Evolutionary conservation across 306 rosid genomes (phyloP).

Genomic region (Psophocarpus tetragonolobus): DNA sequence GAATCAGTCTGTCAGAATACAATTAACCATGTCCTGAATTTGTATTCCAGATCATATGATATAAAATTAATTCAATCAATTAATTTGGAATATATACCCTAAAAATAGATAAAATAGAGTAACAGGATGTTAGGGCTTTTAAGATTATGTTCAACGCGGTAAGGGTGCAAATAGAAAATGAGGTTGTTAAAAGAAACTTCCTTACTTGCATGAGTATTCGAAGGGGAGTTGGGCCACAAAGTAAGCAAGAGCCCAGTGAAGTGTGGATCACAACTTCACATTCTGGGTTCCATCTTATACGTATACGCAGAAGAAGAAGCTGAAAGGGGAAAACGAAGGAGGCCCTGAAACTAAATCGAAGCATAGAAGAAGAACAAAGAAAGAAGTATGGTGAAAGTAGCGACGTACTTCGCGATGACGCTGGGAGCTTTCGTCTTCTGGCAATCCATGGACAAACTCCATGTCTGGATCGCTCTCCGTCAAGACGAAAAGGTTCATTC

Average conservation of each 20-base stretch:
- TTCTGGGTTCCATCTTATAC: not conserved
- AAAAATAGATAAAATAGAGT: too few relatives aligned
- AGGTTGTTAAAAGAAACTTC: too few relatives aligned
- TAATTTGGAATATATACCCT: too few relatives aligned
- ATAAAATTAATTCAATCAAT: too few relatives aligned
- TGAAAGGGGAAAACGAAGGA: not conserved
- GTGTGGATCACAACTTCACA: not conserved
- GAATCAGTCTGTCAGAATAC: too few relatives aligned
- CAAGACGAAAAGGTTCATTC: slow-evolving; percentile 88
- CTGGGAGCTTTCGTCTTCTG: slow-evolving; percentile 90
- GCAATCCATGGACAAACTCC: slow-evolving; percentile 91
- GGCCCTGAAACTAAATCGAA: slow-evolving; percentile 15
- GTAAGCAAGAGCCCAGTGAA: not conserved
- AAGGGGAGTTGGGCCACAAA: not conserved
- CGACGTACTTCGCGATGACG: slow-evolving; percentile 87
- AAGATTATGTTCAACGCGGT: too few relatives aligned
- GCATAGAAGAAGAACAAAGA: not conserved
- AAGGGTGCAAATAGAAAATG: too few relatives aligned
- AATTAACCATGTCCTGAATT: too few relatives aligned
- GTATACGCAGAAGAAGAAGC: not conserved
- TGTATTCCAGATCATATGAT: too few relatives aligned
- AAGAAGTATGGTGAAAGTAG: slow-evolving; percentile 76
- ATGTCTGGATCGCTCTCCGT: slow-evolving; percentile 97
- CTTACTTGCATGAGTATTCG: not conserved
- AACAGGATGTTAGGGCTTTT: too few relatives aligned